Percentiles rank a stretch among this genome's conserved stretches.
phyloP scores from a whole-genome alignment of 225 moss, liverwort and hornwort species.

The Physcomitrium patens region DNA sequence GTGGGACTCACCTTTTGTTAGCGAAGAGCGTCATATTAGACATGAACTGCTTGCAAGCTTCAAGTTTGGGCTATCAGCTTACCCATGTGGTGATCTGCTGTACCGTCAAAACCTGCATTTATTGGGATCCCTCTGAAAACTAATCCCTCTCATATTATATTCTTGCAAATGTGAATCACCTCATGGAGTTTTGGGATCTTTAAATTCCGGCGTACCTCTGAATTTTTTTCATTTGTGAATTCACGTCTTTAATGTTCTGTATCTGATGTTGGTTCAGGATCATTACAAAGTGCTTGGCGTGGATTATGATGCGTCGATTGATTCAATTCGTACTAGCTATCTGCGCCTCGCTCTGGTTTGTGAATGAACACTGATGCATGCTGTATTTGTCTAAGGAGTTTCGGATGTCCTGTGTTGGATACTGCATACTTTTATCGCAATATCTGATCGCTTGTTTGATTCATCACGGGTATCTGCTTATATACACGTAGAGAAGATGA shows the following conservation, averaged over 20 bases:
- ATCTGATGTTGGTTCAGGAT: slow-evolving; percentile 41
- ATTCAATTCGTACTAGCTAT: slow-evolving; percentile 77
- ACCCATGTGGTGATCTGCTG: neutral
- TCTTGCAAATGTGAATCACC: neutral
- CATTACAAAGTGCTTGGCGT: slow-evolving; percentile 75
- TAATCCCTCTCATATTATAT: neutral
- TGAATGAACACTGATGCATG: slow-evolving; percentile 6
- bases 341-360: slow-evolving; percentile 76
- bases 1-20: neutral
- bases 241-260: neutral
- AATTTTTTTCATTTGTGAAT: neutral
- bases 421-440: neutral
- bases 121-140: neutral
- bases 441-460: too few relatives aligned
- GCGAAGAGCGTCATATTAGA: neutral
- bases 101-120: neutral
- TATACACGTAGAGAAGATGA: neutral
- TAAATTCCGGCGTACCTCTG: neutral
- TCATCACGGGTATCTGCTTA: neutral
- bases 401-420: neutral
- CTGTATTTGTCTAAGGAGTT: neutral
- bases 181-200: neutral
- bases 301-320: slow-evolving; percentile 71
- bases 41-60: neutral
- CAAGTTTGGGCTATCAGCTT: neutral